Conservation (phyloP, 441 rosid species). For the Raphanus hybrid region DNA sequence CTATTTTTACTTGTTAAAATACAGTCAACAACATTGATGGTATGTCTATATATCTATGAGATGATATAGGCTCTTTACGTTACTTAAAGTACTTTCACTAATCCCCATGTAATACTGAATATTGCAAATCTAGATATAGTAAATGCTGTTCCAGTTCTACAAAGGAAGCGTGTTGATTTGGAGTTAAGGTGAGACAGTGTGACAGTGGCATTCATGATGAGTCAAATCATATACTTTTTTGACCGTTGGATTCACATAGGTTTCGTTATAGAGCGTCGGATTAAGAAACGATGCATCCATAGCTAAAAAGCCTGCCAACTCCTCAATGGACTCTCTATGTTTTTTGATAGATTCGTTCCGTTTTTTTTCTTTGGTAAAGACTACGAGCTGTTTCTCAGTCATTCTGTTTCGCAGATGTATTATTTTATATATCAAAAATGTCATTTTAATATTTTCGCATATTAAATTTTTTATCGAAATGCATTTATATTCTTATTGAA, state of each 20-base stretch:
- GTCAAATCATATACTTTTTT: slow-evolving; percentile 9
- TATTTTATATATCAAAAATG: too few species aligned
- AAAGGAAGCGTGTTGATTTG: slow-evolving; percentile 39
- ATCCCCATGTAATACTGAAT: background rate
- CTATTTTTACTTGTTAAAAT: background rate
- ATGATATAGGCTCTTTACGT: background rate
- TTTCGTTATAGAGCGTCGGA: slow-evolving; percentile 19
- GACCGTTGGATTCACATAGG: slow-evolving; percentile 26
- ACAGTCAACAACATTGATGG: background rate
- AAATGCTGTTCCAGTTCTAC: slow-evolving; percentile 12
- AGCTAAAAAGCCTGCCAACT: too few species aligned
- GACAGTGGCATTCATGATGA: background rate
- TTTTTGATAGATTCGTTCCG: background rate
- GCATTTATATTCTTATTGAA: too few species aligned
- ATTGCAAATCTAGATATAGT: background rate
- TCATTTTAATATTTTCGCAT: too few species aligned
- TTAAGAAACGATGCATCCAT: slow-evolving; percentile 10
- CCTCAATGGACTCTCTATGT: too few species aligned
- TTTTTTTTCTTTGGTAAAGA: too few species aligned
- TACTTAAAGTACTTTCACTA: background rate
- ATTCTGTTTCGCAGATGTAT: too few species aligned
- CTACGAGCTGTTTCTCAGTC: too few species aligned
- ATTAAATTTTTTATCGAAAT: too few species aligned
- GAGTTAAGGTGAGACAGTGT: slow-evolving; percentile 24
- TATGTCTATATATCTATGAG: background rate